Conservation (phyloP, 768 basidiomycete genomes). For the Pleurotus sapidus region DNA sequence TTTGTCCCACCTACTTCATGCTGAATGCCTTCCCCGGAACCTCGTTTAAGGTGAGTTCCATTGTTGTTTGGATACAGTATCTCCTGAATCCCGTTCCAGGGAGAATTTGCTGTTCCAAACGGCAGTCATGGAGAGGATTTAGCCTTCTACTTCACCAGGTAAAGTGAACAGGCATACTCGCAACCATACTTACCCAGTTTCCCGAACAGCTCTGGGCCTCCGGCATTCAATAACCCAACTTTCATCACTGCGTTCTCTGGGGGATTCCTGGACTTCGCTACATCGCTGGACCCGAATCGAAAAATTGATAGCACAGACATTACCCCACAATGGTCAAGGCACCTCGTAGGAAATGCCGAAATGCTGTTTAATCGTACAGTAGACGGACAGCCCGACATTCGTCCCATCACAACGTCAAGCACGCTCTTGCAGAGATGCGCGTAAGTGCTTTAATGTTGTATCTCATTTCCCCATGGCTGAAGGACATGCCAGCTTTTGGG, state of each 20-base stretch:
- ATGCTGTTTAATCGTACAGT: constrained; percentile 41
- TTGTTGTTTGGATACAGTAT: not conserved
- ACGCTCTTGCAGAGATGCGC: not conserved
- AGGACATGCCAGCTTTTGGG: not conserved
- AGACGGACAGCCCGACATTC: not conserved
- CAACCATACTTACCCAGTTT: not conserved
- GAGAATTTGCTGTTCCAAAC: constrained; percentile 41
- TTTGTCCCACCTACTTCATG: constrained; percentile 41
- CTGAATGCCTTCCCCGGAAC: constrained; percentile 26
- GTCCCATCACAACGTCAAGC: not conserved
- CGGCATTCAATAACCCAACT: constrained; percentile 29
- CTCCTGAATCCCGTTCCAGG: constrained; percentile 18
- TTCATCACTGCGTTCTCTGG: constrained; percentile 35
- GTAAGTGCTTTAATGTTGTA: too few relatives aligned
- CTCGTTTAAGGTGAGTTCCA: constrained; percentile 28
- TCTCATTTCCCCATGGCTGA: too few relatives aligned
- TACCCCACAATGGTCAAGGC: constrained; percentile 32
- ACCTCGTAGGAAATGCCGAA: constrained; percentile 26
- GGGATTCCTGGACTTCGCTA: constrained; percentile 34
- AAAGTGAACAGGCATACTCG: too few relatives aligned
- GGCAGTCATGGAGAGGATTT: constrained; percentile 34
- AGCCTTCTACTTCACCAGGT: constrained; percentile 41
- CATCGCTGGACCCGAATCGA: constrained; percentile 26
- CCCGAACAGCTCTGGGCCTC: constrained; percentile 12
- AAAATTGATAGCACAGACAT: constrained; percentile 29